Base-by-base conservation (phyloP, 805 yeast species). In the Saccharomycopsis capsularis region DNA sequence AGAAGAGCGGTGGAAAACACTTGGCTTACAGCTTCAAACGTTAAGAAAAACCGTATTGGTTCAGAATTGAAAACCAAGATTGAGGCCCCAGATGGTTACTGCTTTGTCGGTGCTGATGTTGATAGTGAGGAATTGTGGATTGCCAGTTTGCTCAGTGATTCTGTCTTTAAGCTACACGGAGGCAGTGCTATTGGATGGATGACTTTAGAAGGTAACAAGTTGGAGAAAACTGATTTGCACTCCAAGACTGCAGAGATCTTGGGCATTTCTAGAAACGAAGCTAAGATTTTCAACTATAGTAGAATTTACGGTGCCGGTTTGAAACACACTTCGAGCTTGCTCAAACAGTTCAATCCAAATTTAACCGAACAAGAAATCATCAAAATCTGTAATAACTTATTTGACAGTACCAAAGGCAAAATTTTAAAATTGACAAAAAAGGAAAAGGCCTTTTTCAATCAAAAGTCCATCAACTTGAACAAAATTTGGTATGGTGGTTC, bases 81-180 rank as follows among this genome's bases (percentile, higher is more conserved):
- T 3, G 68, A 74, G 50, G 96, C 97, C 0, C 99, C 99, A 0
- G 66, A 73, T 2, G 97, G 97, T 0, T 93, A 90, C 62, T 76
- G 78, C 34, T 85, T 93, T 67, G 95, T 93, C 6, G 99, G 99
- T 7, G 99, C 99, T 0, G 99, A 93, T 69, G 99, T 93, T 6
- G 99, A 93, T 64, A 87, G 96, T 35, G 99, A 93, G 61, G 99
- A 93, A 61, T 71, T 93, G 39, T 93, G 99, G 99, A 93, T 93
- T 56, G 99, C 99, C 0, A 85, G 96, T 18, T 68, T 95, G 22
- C 81, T 91, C 29, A 97, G 99, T 2, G 99, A 93, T 62, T 82
- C 98, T 0, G 78, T 82, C 46, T 87, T 91, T 65, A 78, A 82
- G 30, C 68, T 85, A 22, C 99, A 93, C 63, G 99, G 99, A 4